These are phyloP conservation scores for Eremochloa ophiuroides DNA, from an alignment of 176 grass and related monocot genomes.

Conservation along the genomic window DNA sequence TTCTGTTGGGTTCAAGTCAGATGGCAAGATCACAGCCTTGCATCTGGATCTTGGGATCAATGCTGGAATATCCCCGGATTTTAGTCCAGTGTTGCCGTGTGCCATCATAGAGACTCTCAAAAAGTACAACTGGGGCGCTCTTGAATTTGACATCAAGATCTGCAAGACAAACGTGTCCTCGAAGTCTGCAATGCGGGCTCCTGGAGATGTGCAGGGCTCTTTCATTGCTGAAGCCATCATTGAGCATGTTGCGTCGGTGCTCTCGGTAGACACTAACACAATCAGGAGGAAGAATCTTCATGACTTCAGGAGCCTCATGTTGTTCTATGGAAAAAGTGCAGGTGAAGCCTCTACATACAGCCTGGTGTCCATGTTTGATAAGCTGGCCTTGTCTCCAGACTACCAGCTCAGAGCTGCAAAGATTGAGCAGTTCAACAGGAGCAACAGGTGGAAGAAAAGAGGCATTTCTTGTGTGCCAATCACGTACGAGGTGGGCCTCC, in stretches of 20 bases:
- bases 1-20: constrained; percentile 77
- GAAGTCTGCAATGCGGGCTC: constrained; percentile 59
- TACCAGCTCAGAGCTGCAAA: constrained; percentile 36
- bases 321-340: constrained; percentile 35
- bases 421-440: constrained; percentile 45
- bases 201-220: constrained; percentile 79
- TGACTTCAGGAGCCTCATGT: constrained; percentile 43
- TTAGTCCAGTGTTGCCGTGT: neutral
- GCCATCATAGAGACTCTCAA: constrained; percentile 40
- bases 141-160: constrained; percentile 58
- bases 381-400: constrained; percentile 48
- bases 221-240: constrained; percentile 89
- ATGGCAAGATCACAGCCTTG: constrained; percentile 63
- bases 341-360: constrained; percentile 61
- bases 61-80: constrained; percentile 47
- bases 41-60: constrained; percentile 61
- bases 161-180: constrained; percentile 78
- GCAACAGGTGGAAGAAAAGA: constrained; percentile 71
- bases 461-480: constrained; percentile 79
- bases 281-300: constrained; percentile 80
- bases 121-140: constrained; percentile 79
- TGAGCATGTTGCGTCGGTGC: constrained; percentile 63
- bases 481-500: constrained; percentile 30
- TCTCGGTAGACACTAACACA: constrained; percentile 43
- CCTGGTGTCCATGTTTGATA: constrained; percentile 62